Base-by-base conservation (phyloP, 2,329 filamentous ascomycete genomes). In the Fusarium guadeloupense region DNA sequence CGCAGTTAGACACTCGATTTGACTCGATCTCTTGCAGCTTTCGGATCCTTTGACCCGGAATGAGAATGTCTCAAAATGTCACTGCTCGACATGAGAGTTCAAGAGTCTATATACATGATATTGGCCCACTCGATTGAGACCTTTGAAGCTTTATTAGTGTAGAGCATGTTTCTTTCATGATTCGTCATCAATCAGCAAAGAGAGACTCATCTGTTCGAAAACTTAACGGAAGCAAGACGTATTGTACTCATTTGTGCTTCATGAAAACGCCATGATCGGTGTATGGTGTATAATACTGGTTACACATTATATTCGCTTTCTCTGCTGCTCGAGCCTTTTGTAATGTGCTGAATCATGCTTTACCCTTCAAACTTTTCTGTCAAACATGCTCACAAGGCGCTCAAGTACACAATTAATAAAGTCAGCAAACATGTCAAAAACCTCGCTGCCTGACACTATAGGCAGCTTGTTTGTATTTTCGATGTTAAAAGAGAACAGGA, bases 381-480 rank as follows among this genome's bases (percentile, higher is more conserved):
- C 13, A 26, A 26, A 26, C 10, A 10, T 12, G 25, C 25, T 26
- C 13, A 9, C 9, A 26, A 26, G 13, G 25, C 9, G 10, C 25
- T 12, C 7, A 25, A 33, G n/a, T n/a, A 13, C 17, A 13, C 34
- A 20, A 19, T 20, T 6, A 20, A 13, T 20, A 13, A 21, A 26
- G 19, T 33, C 26, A 14, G 49, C 39, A n/a, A 53, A 43, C 26
- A 50, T 43, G 31, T 38, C 47, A n/a, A 31, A 52, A 33, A 45
- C 33, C 34, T 16, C 50, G 51, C 42, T 35, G 38, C 47, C 47
- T 38, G 34, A 23, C 45, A 56, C 38, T 34, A 34, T 19, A 25
- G 41, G 60, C 34, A 54, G 25, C 39, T 39, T 38, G 49, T 50
- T 66, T 51, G 45, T 61, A 67, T 51, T 54, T 69, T 65, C 45